A percentile compares a stretch with the other conserved stretches of the same genome.
These are phyloP conservation scores for Lactarius vividus DNA, from an alignment of 768 basidiomycete species.

Conservation along the genomic window DNA sequence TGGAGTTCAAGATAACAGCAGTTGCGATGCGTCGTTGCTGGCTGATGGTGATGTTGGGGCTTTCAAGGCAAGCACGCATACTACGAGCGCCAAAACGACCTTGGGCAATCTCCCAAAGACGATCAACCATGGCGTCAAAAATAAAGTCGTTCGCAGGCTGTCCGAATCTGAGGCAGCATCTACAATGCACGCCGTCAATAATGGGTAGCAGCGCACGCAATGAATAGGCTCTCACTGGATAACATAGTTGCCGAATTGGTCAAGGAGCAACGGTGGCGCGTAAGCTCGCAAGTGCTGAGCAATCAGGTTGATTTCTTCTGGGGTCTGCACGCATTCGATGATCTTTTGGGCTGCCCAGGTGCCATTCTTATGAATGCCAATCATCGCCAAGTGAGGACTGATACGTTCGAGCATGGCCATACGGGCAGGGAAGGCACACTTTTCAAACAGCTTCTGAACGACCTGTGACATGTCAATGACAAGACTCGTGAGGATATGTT, in stretches of 20 bases:
- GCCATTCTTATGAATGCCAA: slow-evolving; percentile 99
- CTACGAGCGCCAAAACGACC: slow-evolving; percentile 97
- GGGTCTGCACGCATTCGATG: slow-evolving; percentile 87
- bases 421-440: slow-evolving; percentile 71
- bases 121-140: slow-evolving; percentile 96
- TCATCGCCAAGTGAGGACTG: slow-evolving; percentile 90
- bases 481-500: not conserved
- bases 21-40: slow-evolving; percentile 96
- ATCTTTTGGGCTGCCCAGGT: slow-evolving; percentile 99
- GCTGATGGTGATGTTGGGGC: slow-evolving; percentile 76
- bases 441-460: slow-evolving; percentile 96
- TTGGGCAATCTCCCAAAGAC: slow-evolving; percentile 98
- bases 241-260: slow-evolving; percentile 93
- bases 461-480: slow-evolving; percentile 47
- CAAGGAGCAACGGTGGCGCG: slow-evolving; percentile 88
- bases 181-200: slow-evolving; percentile 31
- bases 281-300: slow-evolving; percentile 87
- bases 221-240: slow-evolving; percentile 63
- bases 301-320: slow-evolving; percentile 83
- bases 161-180: slow-evolving; percentile 89
- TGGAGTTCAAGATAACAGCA: slow-evolving; percentile 93
- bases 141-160: slow-evolving; percentile 91
- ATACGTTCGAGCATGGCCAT: slow-evolving; percentile 93
- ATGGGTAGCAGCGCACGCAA: slow-evolving; percentile 4
- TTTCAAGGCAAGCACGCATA: slow-evolving; percentile 96